phyloP scores from a whole-genome alignment of 306 rosid species.

The Cicer chorassanicum region DNA sequence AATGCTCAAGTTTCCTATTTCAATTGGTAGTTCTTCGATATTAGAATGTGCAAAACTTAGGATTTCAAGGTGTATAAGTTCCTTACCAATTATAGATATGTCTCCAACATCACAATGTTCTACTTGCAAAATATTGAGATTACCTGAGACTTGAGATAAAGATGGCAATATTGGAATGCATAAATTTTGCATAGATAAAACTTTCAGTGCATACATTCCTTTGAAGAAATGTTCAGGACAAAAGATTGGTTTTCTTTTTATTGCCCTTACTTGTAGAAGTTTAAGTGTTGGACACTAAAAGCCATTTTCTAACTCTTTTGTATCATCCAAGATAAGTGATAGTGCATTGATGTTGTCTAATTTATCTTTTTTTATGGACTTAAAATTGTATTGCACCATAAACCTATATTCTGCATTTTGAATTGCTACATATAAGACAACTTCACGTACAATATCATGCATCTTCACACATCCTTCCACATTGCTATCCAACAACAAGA shows the following conservation, averaged over 20 bases:
- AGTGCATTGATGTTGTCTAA: not conserved
- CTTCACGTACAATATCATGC: constrained; percentile 31
- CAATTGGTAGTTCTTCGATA: constrained; percentile 28
- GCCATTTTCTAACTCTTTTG: not conserved
- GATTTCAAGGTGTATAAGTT: constrained; percentile 21
- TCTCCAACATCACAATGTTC: constrained; percentile 24
- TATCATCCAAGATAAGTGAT: not conserved
- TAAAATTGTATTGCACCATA: not conserved
- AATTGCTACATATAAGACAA: not conserved
- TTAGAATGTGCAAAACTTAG: constrained; percentile 38
- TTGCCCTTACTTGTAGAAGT: not conserved
- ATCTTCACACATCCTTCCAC: constrained; percentile 34
- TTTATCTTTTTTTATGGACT: not conserved
- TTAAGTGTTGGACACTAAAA: not conserved
- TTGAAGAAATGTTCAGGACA: not conserved
- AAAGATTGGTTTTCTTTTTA: not conserved
- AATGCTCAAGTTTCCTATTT: constrained; percentile 11
- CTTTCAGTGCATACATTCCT: not conserved
- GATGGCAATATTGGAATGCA: not conserved
- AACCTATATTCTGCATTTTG: not conserved
- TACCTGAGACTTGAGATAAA: not conserved
- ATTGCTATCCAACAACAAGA: constrained; percentile 42
- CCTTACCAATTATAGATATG: constrained; percentile 35
- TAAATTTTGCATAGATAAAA: not conserved
- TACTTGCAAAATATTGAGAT: not conserved